Evolutionary conservation across 805 yeast genomes (phyloP), one percentile per base, ranked within the genome.

Genomic region (Alloascoidea hylecoeti): DNA sequence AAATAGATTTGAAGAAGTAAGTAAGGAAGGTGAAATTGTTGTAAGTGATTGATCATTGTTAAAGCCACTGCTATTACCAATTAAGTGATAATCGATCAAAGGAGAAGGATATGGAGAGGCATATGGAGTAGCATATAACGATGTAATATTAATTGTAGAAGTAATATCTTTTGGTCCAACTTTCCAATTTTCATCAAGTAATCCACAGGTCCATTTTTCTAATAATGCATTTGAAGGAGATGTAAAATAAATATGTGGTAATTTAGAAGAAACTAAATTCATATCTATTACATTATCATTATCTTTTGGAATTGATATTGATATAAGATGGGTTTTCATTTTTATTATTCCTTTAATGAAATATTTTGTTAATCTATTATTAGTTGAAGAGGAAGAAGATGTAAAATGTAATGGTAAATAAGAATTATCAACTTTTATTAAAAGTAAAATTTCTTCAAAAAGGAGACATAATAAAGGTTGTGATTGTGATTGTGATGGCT

Each of bases 381-480:
- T 23, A 9, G n/a, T 9, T 9, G n/a, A 9, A 9, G 13, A 9
- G 30, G 30, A 9, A 9, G 30, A 9, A 9, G 9, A 9, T 9
- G 13, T 23, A n/a, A 23, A 23, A 23, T 23, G 9, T 9, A 23
- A n/a, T 9, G 30, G n/a, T 9, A 23, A 23, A 9, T 23, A 9
- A 9, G n/a, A n/a, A 9, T n/a, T n/a, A 9, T 9, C 9, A 23
- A 23, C 30, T 23, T 23, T 23, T n/a, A 23, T 9, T n/a, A 23
- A 23, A n/a, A 23, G 30, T n/a, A 23, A n/a, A 9, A 23, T 23
- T 9, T 23, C 30, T 23, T 23, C n/a, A n/a, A 23, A 23, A 23
- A 23, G 30, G n/a, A 23, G 30, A 23, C 30, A 23, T n/a, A 23
- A 23, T n/a, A 23, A n/a, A 9, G 30, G 30, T 23, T 23, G 30